A percentile compares a stretch with the other conserved stretches of the same genome.
phyloP scores from a whole-genome alignment of 2,329 filamentous ascomycete genomes.

The Curvularia sp. region DNA sequence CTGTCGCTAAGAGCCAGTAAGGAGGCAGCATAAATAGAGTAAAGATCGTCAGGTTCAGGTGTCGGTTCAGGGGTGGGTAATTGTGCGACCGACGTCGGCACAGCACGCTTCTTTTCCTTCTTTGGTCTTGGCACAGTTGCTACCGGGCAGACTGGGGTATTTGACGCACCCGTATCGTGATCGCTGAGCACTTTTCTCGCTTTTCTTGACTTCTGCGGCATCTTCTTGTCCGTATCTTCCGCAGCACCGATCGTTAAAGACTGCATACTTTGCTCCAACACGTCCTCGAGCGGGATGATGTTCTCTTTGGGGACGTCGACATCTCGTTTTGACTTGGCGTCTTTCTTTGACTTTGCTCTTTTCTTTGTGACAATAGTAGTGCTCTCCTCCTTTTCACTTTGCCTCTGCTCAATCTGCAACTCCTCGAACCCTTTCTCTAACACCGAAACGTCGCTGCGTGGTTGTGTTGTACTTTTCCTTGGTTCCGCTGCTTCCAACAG shows the following conservation, averaged over 20 bases:
- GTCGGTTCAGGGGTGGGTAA: constrained; percentile 32
- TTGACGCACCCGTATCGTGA: constrained; percentile 21
- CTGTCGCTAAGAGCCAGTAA: constrained; percentile 43
- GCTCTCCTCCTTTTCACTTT: constrained; percentile 11
- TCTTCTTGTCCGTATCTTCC: constrained; percentile 1
- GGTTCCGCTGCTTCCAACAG: constrained; percentile 12
- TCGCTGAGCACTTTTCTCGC: constrained; percentile 18
- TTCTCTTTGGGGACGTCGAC: constrained; percentile 15
- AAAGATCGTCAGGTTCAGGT: constrained; percentile 36
- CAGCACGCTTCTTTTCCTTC: constrained; percentile 15
- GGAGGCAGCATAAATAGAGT: constrained; percentile 34
- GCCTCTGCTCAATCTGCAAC: constrained; percentile 15
- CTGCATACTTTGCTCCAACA: constrained; percentile 13
- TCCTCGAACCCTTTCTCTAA: constrained; percentile 14
- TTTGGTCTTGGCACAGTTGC: constrained; percentile 1
- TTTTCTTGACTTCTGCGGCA: constrained; percentile 15
- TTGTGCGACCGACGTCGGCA: constrained; percentile 1
- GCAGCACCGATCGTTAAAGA: constrained; percentile 8
- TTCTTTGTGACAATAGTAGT: constrained; percentile 13
- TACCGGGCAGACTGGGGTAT: constrained; percentile 3
- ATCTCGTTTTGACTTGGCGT: constrained; percentile 1
- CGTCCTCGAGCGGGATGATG: constrained; percentile 5
- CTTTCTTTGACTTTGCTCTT: constrained; percentile 16
- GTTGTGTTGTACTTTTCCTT: constrained; percentile 3
- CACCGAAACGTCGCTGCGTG: constrained; percentile 2